phyloP scores from a whole-genome alignment of 2,329 filamentous ascomycete species.

The Fonsecaea pedrosoi region DNA sequence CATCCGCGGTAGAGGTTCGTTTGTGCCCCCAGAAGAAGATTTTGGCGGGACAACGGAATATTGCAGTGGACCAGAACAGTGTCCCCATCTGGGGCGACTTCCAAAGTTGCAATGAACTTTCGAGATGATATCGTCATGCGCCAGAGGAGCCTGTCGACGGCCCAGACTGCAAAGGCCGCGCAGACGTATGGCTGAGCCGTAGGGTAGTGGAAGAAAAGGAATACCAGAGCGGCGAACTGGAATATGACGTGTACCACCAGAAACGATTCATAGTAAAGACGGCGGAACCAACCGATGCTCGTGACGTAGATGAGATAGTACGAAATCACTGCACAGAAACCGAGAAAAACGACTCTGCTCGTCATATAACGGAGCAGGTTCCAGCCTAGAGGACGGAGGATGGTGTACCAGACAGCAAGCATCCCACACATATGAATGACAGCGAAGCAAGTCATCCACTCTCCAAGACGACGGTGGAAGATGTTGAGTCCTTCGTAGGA shows the following conservation, averaged over 20 bases:
- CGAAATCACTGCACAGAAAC: slow-evolving; percentile 61
- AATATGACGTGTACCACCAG: slow-evolving; percentile 64
- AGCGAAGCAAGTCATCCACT: slow-evolving; percentile 66
- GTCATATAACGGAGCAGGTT: slow-evolving; percentile 59
- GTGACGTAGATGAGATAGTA: slow-evolving; percentile 70
- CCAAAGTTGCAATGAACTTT: slow-evolving; percentile 57
- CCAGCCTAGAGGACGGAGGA: slow-evolving; percentile 59
- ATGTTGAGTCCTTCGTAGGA: slow-evolving; percentile 72
- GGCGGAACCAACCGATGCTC: slow-evolving; percentile 65
- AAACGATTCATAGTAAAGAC: slow-evolving; percentile 69
- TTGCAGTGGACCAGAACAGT: slow-evolving; percentile 55
- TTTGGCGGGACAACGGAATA: slow-evolving; percentile 25
- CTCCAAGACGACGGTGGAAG: slow-evolving; percentile 68
- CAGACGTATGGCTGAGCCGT: slow-evolving; percentile 61
- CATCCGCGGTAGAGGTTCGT: slow-evolving; percentile 59
- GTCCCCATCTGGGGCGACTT: slow-evolving; percentile 62
- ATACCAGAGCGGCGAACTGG: slow-evolving; percentile 61
- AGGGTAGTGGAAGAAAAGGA: slow-evolving; percentile 67
- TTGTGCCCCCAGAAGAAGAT: slow-evolving; percentile 36
- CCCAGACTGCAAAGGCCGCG: slow-evolving; percentile 62
- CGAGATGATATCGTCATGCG: slow-evolving; percentile 61
- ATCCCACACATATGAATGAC: slow-evolving; percentile 64
- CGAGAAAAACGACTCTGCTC: slow-evolving; percentile 60
- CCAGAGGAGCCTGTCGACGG: slow-evolving; percentile 64
- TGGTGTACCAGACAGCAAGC: slow-evolving; percentile 61